Evolutionary conservation across 495 filamentous ascomycete species (phyloP).

Genomic region (Penicillium malachiteum): DNA sequence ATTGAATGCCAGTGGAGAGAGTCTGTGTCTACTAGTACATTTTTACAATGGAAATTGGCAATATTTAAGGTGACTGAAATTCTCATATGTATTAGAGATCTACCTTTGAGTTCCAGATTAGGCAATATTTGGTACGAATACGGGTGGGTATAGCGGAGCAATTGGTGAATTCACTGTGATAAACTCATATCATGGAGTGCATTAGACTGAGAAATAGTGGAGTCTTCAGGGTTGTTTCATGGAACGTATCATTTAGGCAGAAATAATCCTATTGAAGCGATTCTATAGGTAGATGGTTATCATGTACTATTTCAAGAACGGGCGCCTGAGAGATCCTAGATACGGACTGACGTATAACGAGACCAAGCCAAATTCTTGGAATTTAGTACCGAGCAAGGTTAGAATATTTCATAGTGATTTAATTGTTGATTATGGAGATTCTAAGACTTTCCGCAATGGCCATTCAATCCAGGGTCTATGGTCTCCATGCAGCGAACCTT

Average conservation of each 20-base stretch:
- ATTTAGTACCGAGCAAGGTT: no score
- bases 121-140: slow-evolving; percentile 35
- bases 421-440: not conserved
- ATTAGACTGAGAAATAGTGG: no score
- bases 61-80: slow-evolving; percentile 12
- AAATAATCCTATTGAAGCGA: no score
- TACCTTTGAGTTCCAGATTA: slow-evolving; percentile 11
- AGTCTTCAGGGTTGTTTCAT: no score
- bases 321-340: no score
- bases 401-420: not conserved
- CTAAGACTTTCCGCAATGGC: slow-evolving; percentile 18
- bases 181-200: no score
- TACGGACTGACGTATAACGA: no score
- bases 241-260: no score
- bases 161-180: not conserved
- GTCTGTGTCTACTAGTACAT: not conserved
- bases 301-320: no score
- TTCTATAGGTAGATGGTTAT: no score
- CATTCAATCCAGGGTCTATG: slow-evolving; percentile 35
- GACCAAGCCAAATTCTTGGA: no score
- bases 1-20: not conserved
- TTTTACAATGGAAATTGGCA: not conserved
- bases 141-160: slow-evolving; percentile 18
- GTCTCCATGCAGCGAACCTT: slow-evolving; percentile 15
- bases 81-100: no score